Evolutionary conservation across 2,329 filamentous ascomycete species (phyloP), one percentile per base, ranked within the genome.

Genomic region (Microdochium bolleyi): DNA sequence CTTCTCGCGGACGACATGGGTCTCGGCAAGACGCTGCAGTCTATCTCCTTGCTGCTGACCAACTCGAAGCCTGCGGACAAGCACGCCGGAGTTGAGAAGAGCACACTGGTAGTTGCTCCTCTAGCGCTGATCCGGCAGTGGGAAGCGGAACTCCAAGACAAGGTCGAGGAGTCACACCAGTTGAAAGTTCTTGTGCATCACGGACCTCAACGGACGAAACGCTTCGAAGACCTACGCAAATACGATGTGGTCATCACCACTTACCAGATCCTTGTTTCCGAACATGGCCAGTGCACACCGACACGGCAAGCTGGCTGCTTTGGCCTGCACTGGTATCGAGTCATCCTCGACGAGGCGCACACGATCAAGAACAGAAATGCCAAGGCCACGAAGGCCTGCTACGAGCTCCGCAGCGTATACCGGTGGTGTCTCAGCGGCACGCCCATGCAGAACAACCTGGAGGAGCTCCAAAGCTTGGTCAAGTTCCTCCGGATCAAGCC

Each of bases 1-100:
- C 95, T 99, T 57, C 79, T 99, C 34, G 94, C 94, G 19, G 94
- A 99, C 63, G 94, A 99, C 66, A 95, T 97, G 92, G 92, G 92
- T 59, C 75, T 97, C 14, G 94, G 94, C 54, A 99, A 99, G 76
- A 99, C 94, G 0, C 80, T 99, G 14, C 94, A 99, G 70, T 90
- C 92, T 1, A 88, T 99, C 53, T 85, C 92, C 1, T 77, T 97
- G 30, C 87, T 99, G 44, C 77, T 99, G 37, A 87, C 80, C 52
- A 96, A 97, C 62, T 81, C 83, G 19, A 89, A 87, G 61, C 85
- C 88, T 24, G 76, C 78, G 2, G 70, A 76, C 54, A 77, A 79
- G 46, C 77, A 80, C 16, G 73, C 77, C 4, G 77, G 79, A 8
- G 74, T 92, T 24, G 83, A 87, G 60, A 92, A 88, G 65, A 84